Percentiles rank a stretch among this genome's conserved stretches.
Conservation (phyloP, 2,329 filamentous ascomycete species). For the Aspergillus brasiliensis region DNA sequence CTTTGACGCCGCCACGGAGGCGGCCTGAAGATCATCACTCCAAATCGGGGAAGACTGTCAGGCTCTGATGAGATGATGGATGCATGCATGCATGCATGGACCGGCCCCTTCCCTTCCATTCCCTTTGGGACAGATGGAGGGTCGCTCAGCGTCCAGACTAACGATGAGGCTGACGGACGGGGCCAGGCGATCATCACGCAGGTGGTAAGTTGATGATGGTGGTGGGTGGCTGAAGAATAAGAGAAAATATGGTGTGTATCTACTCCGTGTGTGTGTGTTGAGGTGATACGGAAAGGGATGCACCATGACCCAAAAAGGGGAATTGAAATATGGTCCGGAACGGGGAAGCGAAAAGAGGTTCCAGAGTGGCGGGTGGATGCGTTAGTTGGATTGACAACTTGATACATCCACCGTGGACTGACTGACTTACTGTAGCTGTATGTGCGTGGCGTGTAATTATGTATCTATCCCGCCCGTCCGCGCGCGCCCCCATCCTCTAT, state of each 20-base stretch:
- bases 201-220: neutral
- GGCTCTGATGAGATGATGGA: neutral
- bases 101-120: neutral
- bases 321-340: conserved; percentile 7
- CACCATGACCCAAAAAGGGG: neutral
- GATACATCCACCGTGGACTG: neutral
- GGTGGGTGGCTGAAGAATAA: neutral
- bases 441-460: neutral
- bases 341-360: conserved; percentile 12
- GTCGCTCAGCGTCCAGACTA: neutral
- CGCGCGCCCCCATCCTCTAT: no score
- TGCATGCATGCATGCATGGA: neutral
- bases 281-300: neutral
- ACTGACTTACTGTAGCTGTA: no score
- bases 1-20: conserved; percentile 6
- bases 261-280: no score
- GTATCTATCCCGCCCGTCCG: no score
- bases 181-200: neutral
- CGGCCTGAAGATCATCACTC: conserved; percentile 1
- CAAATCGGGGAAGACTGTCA: neutral
- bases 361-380: conserved; percentile 20
- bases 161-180: conserved; percentile 1
- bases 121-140: neutral
- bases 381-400: conserved; percentile 6
- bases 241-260: neutral